A percentile compares a stretch with the other conserved stretches of the same genome.
phyloP scores from a whole-genome alignment of 345 rosid species.

The Populus simonii region DNA sequence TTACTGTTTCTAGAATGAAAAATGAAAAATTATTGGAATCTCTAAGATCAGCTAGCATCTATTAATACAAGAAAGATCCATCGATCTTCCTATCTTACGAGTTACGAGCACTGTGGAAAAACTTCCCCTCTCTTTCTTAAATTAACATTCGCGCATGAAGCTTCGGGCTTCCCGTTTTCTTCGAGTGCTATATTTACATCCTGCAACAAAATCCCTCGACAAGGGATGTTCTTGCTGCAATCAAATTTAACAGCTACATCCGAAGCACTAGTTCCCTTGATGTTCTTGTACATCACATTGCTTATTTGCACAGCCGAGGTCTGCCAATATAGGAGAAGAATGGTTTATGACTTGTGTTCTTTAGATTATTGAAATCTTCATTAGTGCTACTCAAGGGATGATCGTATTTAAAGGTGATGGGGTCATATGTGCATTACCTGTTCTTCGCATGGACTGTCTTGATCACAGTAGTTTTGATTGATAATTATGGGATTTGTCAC shows the following conservation, averaged over 20 bases:
- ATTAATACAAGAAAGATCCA: not conserved
- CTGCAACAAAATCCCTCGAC: slow-evolving; percentile 55
- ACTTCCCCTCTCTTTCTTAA: slow-evolving; percentile 34
- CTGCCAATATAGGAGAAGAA: slow-evolving; percentile 24
- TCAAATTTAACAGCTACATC: slow-evolving; percentile 55
- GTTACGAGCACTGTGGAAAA: slow-evolving; percentile 49
- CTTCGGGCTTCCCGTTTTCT: slow-evolving; percentile 33
- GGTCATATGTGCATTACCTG: slow-evolving; percentile 39
- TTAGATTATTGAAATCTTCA: not conserved
- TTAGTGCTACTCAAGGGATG: not conserved
- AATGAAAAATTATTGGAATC: too few relatives aligned
- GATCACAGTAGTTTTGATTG: slow-evolving; percentile 81
- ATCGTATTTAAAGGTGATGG: not conserved
- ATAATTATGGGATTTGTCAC: slow-evolving; percentile 81
- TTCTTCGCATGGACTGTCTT: slow-evolving; percentile 39
- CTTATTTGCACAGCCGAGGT: slow-evolving; percentile 70
- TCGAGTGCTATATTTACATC: slow-evolving; percentile 33
- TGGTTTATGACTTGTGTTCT: not conserved
- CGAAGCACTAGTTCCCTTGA: slow-evolving; percentile 71
- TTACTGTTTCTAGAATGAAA: too few relatives aligned
- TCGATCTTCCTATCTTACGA: not conserved
- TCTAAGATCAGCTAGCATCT: too few relatives aligned
- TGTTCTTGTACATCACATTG: slow-evolving; percentile 62
- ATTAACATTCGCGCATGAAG: slow-evolving; percentile 58
- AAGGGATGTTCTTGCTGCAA: slow-evolving; percentile 59